Conservation (phyloP, 345 rosid genomes). For the Linum usitatissimum region DNA sequence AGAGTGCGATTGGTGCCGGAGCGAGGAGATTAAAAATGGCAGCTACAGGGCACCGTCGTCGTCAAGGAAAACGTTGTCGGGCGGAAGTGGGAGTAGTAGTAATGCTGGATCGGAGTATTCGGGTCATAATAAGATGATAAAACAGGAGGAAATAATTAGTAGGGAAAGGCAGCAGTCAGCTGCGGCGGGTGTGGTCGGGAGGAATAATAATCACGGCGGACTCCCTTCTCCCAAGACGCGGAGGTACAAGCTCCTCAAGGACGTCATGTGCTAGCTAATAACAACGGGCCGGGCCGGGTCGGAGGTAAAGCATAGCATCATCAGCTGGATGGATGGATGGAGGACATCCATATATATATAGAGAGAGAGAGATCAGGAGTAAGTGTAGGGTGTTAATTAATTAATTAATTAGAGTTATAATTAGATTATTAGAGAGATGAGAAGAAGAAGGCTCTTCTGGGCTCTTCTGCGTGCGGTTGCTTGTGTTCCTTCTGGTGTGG, state of each 20-base stretch:
- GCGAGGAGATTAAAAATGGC: slow-evolving; percentile 42
- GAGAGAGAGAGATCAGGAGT: no score
- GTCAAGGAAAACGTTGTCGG: slow-evolving; percentile 28
- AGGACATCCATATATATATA: no score
- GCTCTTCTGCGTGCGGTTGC: no score
- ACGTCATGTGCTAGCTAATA: slow-evolving; percentile 92
- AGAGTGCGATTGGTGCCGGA: slow-evolving; percentile 87
- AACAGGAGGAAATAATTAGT: neutral
- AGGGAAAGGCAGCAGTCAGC: slow-evolving; percentile 1
- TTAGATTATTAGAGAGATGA: no score
- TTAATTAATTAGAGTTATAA: no score
- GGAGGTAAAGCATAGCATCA: no score
- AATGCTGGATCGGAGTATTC: slow-evolving; percentile 52
- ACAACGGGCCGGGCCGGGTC: neutral
- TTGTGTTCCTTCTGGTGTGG: no score
- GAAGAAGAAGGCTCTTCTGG: no score
- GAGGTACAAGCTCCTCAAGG: slow-evolving; percentile 99
- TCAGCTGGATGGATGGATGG: no score
- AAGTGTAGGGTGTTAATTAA: no score
- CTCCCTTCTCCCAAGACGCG: slow-evolving; percentile 79
- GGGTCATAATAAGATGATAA: slow-evolving; percentile 3
- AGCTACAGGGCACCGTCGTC: no score
- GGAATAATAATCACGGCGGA: slow-evolving; percentile 26
- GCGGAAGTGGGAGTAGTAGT: slow-evolving; percentile 21
- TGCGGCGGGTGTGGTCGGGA: slow-evolving; percentile 34